phyloP scores from a whole-genome alignment of 2,329 filamentous ascomycete genomes.

The Alternaria metachromatica region DNA sequence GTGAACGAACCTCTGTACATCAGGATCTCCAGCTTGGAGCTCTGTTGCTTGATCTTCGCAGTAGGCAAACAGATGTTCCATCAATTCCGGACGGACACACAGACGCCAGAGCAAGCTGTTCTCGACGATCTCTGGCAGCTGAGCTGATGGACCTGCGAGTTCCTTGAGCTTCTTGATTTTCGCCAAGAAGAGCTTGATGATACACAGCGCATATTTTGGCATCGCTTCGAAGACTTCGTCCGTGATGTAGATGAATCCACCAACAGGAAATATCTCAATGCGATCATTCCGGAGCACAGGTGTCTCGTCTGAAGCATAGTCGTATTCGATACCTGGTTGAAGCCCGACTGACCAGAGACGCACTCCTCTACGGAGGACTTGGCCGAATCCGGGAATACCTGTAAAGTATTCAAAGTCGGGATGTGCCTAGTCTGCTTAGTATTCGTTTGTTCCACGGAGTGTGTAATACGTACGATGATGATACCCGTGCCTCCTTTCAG shows the following conservation, averaged over 20 bases:
- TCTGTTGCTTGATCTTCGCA: conserved; percentile 26
- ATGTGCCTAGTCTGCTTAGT: conserved; percentile 31
- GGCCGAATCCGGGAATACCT: conserved; percentile 41
- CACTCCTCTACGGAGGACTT: conserved; percentile 35
- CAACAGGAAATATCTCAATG: conserved; percentile 48
- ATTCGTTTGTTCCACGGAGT: not conserved
- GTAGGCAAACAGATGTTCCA: conserved; percentile 31
- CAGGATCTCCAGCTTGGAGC: conserved; percentile 24
- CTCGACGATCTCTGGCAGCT: conserved; percentile 27
- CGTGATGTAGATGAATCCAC: conserved; percentile 52
- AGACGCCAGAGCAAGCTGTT: conserved; percentile 40
- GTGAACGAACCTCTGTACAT: conserved; percentile 21
- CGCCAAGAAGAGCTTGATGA: conserved; percentile 46
- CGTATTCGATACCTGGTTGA: conserved; percentile 26
- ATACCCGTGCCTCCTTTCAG: conserved; percentile 30
- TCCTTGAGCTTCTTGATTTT: conserved; percentile 32
- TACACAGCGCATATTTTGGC: conserved; percentile 45
- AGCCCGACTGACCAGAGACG: conserved; percentile 46
- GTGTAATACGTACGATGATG: conserved; percentile 30
- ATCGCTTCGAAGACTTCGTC: conserved; percentile 52
- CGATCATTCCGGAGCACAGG: conserved; percentile 28
- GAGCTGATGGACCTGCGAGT: conserved; percentile 17
- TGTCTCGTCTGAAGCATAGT: conserved; percentile 18
- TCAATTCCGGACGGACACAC: conserved; percentile 40
- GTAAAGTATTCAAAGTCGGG: conserved; percentile 41